Evolutionary conservation across 2,329 filamentous ascomycete species (phyloP).

Genomic region (Hypoxylon sp.): DNA sequence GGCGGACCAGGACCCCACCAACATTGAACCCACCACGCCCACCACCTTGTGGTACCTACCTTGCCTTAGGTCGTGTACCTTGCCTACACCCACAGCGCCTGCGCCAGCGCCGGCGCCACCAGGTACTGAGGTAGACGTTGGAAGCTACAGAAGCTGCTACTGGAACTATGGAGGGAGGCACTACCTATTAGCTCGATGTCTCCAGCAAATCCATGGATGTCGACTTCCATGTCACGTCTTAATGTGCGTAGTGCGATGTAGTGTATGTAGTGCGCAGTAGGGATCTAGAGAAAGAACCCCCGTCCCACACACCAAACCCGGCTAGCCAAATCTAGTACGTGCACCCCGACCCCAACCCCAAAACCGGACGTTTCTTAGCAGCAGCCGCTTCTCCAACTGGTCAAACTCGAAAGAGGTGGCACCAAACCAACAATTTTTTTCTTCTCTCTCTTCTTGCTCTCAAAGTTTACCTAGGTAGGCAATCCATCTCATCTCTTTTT

Average conservation of each 20-base stretch:
- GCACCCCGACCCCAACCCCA: slow-evolving; percentile 37
- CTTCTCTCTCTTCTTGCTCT: neutral
- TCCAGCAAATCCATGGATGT: no score
- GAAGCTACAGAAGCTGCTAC: neutral
- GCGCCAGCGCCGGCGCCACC: slow-evolving; percentile 12
- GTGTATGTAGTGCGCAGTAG: neutral
- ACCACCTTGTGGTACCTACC: slow-evolving; percentile 26
- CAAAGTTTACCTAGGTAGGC: neutral
- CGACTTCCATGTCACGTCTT: no score
- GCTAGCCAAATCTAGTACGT: slow-evolving; percentile 40
- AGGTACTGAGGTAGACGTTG: neutral
- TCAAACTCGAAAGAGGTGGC: slow-evolving; percentile 33
- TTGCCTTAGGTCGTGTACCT: no score
- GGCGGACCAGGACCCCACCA: slow-evolving; percentile 12
- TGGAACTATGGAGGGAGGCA: no score
- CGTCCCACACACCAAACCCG: slow-evolving; percentile 16
- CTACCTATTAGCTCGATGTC: no score
- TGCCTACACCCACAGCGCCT: slow-evolving; percentile 29
- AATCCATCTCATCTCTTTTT: slow-evolving; percentile 13
- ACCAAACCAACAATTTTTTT: slow-evolving; percentile 36
- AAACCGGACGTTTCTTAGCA: slow-evolving; percentile 41
- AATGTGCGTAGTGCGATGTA: neutral
- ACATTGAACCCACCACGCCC: slow-evolving; percentile 14
- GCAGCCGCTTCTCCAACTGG: slow-evolving; percentile 42
- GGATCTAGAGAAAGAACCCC: slow-evolving; percentile 27